Percentiles rank a stretch among this genome's conserved stretches.
phyloP scores from a whole-genome alignment of 768 basidiomycete genomes.

The Naematelia aurantialba region DNA sequence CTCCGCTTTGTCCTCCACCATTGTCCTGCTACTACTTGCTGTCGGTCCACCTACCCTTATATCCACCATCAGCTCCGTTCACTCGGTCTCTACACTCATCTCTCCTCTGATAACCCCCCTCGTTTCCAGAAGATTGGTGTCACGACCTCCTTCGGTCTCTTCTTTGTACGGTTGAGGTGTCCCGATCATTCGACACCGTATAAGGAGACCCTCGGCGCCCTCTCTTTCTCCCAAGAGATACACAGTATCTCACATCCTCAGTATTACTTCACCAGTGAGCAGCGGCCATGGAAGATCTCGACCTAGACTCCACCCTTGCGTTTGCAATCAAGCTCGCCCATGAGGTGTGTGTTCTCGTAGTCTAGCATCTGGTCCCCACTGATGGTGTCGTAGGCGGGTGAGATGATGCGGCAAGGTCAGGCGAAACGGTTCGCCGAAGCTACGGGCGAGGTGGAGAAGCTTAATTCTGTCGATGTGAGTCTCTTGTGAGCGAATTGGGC shows the following conservation, averaged over 20 bases:
- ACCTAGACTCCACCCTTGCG: constrained; percentile 27
- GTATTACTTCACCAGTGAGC: neutral
- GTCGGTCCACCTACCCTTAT: neutral
- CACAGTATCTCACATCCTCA: neutral
- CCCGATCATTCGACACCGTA: neutral
- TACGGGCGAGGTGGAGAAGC: constrained; percentile 68
- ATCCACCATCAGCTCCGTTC: neutral
- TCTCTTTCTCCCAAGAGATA: neutral
- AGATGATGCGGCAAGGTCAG: constrained; percentile 61
- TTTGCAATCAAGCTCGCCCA: constrained; percentile 30
- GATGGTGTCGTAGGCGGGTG: constrained; percentile 30
- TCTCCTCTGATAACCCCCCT: neutral
- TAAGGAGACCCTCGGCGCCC: neutral
- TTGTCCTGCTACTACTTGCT: neutral
- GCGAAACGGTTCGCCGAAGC: constrained; percentile 54
- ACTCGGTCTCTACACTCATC: neutral
- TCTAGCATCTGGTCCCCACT: neutral
- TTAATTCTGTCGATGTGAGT: constrained; percentile 76
- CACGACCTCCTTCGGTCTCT: neutral
- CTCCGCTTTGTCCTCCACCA: neutral
- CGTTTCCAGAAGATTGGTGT: neutral
- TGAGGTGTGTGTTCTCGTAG: constrained; percentile 14
- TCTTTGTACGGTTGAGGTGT: neutral
- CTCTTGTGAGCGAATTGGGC: neutral
- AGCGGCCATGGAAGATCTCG: constrained; percentile 9